Percentiles rank a stretch among this genome's conserved stretches.
These are phyloP conservation scores for Priceomyces medius DNA, from an alignment of 805 yeast genomes.

Conservation along the genomic window DNA sequence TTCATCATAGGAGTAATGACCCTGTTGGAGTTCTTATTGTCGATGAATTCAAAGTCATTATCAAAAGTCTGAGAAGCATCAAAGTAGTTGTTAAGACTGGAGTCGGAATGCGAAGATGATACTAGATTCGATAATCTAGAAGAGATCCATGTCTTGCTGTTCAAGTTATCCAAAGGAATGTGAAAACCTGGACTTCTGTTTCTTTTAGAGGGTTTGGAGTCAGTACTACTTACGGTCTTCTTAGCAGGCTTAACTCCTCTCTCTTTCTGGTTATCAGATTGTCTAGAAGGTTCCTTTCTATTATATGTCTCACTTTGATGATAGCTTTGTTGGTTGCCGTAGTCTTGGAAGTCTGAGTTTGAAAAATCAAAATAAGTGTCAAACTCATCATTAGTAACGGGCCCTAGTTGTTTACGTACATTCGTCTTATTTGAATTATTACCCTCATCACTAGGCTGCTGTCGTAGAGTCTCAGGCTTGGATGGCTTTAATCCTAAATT, in stretches of 20 bases:
- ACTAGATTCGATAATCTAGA: conserved; percentile 12
- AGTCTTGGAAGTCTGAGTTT: conserved; percentile 1
- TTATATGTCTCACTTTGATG: not conserved
- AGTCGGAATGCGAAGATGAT: conserved; percentile 19
- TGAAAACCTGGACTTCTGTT: conserved; percentile 25
- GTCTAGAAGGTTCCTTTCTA: not conserved
- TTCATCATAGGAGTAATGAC: conserved; percentile 33
- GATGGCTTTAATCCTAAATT: not conserved
- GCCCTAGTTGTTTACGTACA: not conserved
- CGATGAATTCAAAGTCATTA: conserved; percentile 15
- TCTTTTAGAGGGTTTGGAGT: conserved; percentile 1
- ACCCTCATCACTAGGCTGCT: not conserved
- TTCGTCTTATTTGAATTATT: not conserved
- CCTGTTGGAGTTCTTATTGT: conserved; percentile 8
- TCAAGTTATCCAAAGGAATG: conserved; percentile 24
- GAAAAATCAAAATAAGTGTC: conserved; percentile 6
- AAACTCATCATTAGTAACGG: conserved; percentile 5
- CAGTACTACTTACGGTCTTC: not conserved
- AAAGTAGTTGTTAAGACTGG: conserved; percentile 14
- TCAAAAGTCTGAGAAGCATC: conserved; percentile 14
- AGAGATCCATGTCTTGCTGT: conserved; percentile 6
- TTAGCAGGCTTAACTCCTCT: not conserved
- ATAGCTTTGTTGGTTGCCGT: not conserved
- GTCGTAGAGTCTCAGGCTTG: not conserved
- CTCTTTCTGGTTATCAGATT: not conserved